Conservation (phyloP, 192 early-diverging fungal genomes). For the Coemansia sp. region DNA sequence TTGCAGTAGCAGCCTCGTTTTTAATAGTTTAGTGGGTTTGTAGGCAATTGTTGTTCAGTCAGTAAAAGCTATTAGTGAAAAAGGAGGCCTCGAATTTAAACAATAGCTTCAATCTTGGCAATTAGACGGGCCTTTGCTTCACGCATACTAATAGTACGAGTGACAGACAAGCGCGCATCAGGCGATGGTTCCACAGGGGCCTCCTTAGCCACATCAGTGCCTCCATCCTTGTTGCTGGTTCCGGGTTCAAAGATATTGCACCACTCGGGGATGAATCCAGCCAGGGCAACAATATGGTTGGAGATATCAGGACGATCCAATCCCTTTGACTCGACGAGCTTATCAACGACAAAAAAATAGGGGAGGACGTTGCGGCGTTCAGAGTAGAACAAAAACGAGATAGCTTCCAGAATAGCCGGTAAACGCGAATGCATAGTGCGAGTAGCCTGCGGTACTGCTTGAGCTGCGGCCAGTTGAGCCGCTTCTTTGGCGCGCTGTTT, state of each 20-base stretch:
- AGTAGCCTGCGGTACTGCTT: slow-evolving; percentile 11
- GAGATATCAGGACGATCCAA: slow-evolving; percentile 14
- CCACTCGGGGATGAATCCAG: slow-evolving; percentile 45
- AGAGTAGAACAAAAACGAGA: slow-evolving; percentile 51
- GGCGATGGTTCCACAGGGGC: slow-evolving; percentile 10
- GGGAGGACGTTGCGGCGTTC: slow-evolving; percentile 37
- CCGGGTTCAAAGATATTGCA: slow-evolving; percentile 18
- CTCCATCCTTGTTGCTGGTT: not conserved
- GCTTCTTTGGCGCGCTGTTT: slow-evolving; percentile 43
- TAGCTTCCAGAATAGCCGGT: slow-evolving; percentile 33
- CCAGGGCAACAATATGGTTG: slow-evolving; percentile 13
- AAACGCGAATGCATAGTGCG: slow-evolving; percentile 47
- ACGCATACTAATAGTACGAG: slow-evolving; percentile 30
- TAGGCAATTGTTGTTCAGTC: not conserved
- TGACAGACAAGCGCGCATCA: slow-evolving; percentile 23
- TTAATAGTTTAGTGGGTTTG: no score
- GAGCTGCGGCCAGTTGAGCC: not conserved
- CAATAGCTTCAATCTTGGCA: slow-evolving; percentile 10
- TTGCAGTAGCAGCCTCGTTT: no score
- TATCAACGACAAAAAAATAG: slow-evolving; percentile 37
- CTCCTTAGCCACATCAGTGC: not conserved
- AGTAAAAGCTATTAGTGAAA: not conserved
- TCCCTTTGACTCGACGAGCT: slow-evolving; percentile 37
- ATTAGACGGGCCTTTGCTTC: slow-evolving; percentile 28
- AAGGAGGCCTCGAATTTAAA: not conserved